These are phyloP conservation scores for Annulohypoxylon truncatum DNA, from an alignment of 2,329 filamentous ascomycete genomes.

Conservation along the genomic window DNA sequence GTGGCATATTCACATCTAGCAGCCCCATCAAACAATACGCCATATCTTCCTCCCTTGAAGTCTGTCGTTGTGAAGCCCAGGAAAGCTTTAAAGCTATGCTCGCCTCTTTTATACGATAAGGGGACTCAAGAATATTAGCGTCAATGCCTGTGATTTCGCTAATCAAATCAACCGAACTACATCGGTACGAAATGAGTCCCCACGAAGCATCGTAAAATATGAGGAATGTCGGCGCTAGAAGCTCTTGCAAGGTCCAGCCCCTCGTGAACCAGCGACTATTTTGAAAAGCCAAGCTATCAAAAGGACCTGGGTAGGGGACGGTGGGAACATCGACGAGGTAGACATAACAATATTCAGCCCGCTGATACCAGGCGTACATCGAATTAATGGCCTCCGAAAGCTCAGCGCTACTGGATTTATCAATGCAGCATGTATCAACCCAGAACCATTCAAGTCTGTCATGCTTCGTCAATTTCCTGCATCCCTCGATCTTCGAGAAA, in stretches of 20 bases:
- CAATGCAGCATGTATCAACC: neutral
- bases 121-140: neutral
- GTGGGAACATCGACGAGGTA: neutral
- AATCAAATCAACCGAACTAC: conserved; percentile 12
- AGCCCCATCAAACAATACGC: neutral
- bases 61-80: conserved; percentile 23
- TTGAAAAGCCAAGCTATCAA: too few species aligned
- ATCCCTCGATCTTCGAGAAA: neutral
- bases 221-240: conserved; percentile 26
- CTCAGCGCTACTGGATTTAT: neutral
- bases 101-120: neutral
- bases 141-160: conserved; percentile 24
- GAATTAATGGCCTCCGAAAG: neutral
- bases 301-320: neutral
- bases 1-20: conserved; percentile 32
- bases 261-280: neutral
- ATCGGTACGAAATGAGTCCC: neutral
- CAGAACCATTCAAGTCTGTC: neutral
- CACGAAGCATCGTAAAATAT: conserved; percentile 4
- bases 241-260: conserved; percentile 34
- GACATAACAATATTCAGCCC: neutral
- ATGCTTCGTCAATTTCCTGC: neutral
- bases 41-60: neutral
- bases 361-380: neutral
- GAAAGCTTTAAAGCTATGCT: conserved; percentile 16